Base-by-base conservation (phyloP, 257 asterid species). In the Scutellaria baicalensis region DNA sequence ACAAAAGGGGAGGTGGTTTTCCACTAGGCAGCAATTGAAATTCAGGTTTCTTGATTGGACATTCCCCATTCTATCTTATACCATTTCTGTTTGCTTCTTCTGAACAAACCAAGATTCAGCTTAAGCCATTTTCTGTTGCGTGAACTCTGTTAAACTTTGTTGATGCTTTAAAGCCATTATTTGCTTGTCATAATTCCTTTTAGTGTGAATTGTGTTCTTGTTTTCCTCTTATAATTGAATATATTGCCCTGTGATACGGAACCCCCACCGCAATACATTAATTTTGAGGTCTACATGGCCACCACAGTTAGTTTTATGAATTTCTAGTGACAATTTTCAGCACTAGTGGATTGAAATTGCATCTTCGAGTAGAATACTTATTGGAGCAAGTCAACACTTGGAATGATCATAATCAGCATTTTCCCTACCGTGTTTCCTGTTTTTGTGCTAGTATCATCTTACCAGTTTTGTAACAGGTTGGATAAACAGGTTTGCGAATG, bases 401-500 rank as follows among this genome's bases (percentile, higher is more conserved):
- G 78, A 59, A 49, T 8, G 52, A 59, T 54, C 16, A 9, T 61
- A 18, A 48, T 55, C 27, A 63, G 21, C 54, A 50, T 23, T 20
- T 61, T 42, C 44, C 55, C n/a, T 49, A 0, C 20, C 49, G 13
- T 36, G 8, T 38, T 59, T 42, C 51, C 4, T 59, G 48, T 31
- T 36, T 66, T 67, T 47, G 9, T 40, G 42, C 39, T 17, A 33
- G 50, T 58, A 59, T 73, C 17, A 60, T 50, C 74, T 77, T 36
- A 27, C 33, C 33, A 27, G 73, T 68, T 72, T 66, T 40, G 43
- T 70, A 39, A 68, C 89, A 93, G 97, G 98, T 64, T 93, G 98
- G 97, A 92, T 93, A 56, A 93, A 93, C 89, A 88, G 96, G 78
- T 89, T 93, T 79, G 98, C 98, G 2, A 60, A 93, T 79, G 97